Base-by-base conservation (phyloP, 2,329 filamentous ascomycete genomes). In the Sclerotinia borealis region DNA sequence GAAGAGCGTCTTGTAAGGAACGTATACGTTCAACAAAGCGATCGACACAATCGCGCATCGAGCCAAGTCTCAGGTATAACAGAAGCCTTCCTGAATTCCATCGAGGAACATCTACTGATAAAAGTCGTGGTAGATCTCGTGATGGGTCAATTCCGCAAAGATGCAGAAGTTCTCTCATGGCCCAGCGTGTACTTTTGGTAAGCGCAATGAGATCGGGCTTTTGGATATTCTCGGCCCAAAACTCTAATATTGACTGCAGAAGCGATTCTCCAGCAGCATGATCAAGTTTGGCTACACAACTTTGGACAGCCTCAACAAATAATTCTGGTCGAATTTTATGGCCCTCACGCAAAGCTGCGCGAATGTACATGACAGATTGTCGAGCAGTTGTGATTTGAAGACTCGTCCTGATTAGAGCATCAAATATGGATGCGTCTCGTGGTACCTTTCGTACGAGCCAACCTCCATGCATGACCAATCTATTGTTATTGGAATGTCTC, bases 301-400 rank as follows among this genome's bases (percentile, higher is more conserved):
- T 54, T 17, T 65, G 55, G 7, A 72, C 67, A 29, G 71, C 50
- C 10, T 63, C 49, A 51, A 61, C 62, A 7, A 74, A 65, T 22
- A 67, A 66, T 13, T 65, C 51, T 4, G 68, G 51, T 34, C 63
- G 66, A 17, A 74, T 51, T 17, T 59, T 39, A n/a, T 59, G 63
- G 1, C 68, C 67, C 55, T 73, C 69, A n/a, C 70, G 69, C 29
- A 74, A 52, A 50, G 71, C 69, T 25, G 68, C 67, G 22, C 66
- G 66, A 47, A 72, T 49, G 51, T 68, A 68, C 8, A 69, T 67
- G 56, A 71, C 59, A 19, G 71, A 68, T 19, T 60, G 61, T n/a
- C 59, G 49, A 61, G 63, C 62, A 6, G 64, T 68, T 13, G 66
- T 58, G n/a, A 72, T 56, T 13, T 68, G 51, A 15, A 72, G 64